phyloP scores from a whole-genome alignment of 2,329 filamentous ascomycete genomes.

The Phialophora chinensis region DNA sequence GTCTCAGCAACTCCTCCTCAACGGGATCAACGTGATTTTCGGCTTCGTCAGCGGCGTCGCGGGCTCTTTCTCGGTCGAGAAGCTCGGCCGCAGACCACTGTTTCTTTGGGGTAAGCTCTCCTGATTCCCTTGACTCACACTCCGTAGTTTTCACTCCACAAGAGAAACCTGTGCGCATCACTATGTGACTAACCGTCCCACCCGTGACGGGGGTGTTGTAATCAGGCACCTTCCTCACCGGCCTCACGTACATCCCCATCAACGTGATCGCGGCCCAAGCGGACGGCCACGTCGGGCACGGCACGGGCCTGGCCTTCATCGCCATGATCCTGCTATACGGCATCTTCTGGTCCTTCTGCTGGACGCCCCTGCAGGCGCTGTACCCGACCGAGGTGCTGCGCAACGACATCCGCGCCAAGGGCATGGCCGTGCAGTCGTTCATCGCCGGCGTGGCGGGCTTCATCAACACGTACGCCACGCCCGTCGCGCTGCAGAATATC shows the following conservation, averaged over 20 bases:
- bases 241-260: slow-evolving; percentile 43
- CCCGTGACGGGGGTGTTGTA: background rate
- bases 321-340: slow-evolving; percentile 62
- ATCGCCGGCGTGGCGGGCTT: slow-evolving; percentile 9
- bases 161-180: background rate
- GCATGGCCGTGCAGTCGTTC: slow-evolving; percentile 14
- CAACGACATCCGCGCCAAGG: slow-evolving; percentile 27
- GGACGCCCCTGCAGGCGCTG: slow-evolving; percentile 52
- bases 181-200: background rate
- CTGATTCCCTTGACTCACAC: background rate
- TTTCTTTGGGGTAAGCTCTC: slow-evolving; percentile 44
- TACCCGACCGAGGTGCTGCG: slow-evolving; percentile 47
- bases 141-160: background rate
- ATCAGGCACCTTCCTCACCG: slow-evolving; percentile 42
- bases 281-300: slow-evolving; percentile 38
- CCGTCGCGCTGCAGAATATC: slow-evolving; percentile 42
- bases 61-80: slow-evolving; percentile 47
- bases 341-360: slow-evolving; percentile 57
- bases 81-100: slow-evolving; percentile 45
- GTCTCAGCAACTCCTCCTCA: slow-evolving; percentile 8
- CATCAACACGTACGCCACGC: slow-evolving; percentile 13
- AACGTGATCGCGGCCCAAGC: slow-evolving; percentile 42
- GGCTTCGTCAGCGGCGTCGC: slow-evolving; percentile 48
- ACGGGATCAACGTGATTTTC: slow-evolving; percentile 49
- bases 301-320: slow-evolving; percentile 22